Conservation (phyloP, 2,329 filamentous ascomycete species). For the Dichotomopilus funicola region DNA sequence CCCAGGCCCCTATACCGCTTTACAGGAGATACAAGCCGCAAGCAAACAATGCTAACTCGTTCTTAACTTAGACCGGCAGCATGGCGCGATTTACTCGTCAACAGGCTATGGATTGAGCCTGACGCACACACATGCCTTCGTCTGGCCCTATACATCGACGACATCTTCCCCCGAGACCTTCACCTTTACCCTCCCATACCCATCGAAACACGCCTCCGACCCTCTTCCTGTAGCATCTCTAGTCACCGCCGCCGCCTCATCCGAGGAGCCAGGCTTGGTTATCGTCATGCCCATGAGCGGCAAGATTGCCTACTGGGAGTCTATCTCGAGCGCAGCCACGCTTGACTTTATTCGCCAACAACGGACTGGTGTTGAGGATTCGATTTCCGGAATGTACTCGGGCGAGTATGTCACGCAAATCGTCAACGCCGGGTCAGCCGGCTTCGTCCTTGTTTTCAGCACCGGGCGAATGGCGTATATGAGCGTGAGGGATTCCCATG, state of each 20-base stretch:
- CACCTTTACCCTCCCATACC: slow-evolving; percentile 70
- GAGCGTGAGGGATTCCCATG: slow-evolving; percentile 78
- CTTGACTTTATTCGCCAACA: slow-evolving; percentile 78
- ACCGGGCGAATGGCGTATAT: slow-evolving; percentile 82
- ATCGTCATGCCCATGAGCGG: slow-evolving; percentile 78
- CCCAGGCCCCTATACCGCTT: neutral
- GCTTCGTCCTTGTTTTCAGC: slow-evolving; percentile 79
- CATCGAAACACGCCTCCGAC: slow-evolving; percentile 59
- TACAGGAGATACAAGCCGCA: neutral
- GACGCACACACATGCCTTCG: slow-evolving; percentile 72
- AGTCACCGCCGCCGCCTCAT: slow-evolving; percentile 69
- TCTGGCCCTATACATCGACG: slow-evolving; percentile 80
- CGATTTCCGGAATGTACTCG: slow-evolving; percentile 65
- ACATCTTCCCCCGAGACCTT: slow-evolving; percentile 68
- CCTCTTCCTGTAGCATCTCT: slow-evolving; percentile 77
- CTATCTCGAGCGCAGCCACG: slow-evolving; percentile 80
- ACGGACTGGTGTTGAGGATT: slow-evolving; percentile 70
- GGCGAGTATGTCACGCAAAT: slow-evolving; percentile 74
- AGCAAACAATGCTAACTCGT: slow-evolving; percentile 21
- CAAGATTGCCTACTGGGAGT: slow-evolving; percentile 91
- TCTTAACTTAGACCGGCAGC: slow-evolving; percentile 49
- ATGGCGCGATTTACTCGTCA: slow-evolving; percentile 58
- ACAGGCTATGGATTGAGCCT: slow-evolving; percentile 72
- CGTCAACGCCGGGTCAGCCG: slow-evolving; percentile 75
- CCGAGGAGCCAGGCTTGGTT: slow-evolving; percentile 78